Evolutionary conservation across 768 basidiomycete species (phyloP).

Genomic region (Lepiota subincarnata): DNA sequence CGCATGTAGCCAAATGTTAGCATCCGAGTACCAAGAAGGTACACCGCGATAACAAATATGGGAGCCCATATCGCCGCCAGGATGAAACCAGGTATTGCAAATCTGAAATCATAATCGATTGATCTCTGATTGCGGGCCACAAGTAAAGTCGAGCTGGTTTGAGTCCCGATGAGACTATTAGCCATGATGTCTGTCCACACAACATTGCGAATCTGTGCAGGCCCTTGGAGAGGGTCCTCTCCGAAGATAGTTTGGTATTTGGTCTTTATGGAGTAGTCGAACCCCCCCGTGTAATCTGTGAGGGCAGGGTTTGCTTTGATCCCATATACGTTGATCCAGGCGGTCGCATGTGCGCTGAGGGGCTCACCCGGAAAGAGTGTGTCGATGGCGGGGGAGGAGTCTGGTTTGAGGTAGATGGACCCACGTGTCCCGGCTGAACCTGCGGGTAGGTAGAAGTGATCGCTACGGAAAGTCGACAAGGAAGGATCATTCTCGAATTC

Average conservation of each 20-base stretch:
- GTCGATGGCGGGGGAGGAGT: neutral
- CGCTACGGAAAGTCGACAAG: neutral
- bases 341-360: neutral
- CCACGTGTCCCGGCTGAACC: neutral
- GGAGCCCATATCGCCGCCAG: neutral
- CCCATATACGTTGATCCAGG: neutral
- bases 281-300: neutral
- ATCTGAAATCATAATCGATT: neutral
- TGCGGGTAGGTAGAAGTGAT: neutral
- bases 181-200: slow-evolving; percentile 1
- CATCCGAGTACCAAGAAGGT: neutral
- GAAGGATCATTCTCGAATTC: neutral
- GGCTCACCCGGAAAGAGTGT: no score
- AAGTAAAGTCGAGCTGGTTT: neutral
- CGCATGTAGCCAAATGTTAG: neutral
- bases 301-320: neutral
- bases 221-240: no score
- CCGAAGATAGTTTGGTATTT: no score
- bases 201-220: neutral
- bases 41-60: neutral
- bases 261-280: neutral
- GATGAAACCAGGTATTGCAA: neutral
- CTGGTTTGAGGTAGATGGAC: no score
- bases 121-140: neutral
- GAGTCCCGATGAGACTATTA: neutral